These are phyloP conservation scores for Bocquillonia castaneifolia DNA, from an alignment of 441 rosid genomes.

Conservation along the genomic window DNA sequence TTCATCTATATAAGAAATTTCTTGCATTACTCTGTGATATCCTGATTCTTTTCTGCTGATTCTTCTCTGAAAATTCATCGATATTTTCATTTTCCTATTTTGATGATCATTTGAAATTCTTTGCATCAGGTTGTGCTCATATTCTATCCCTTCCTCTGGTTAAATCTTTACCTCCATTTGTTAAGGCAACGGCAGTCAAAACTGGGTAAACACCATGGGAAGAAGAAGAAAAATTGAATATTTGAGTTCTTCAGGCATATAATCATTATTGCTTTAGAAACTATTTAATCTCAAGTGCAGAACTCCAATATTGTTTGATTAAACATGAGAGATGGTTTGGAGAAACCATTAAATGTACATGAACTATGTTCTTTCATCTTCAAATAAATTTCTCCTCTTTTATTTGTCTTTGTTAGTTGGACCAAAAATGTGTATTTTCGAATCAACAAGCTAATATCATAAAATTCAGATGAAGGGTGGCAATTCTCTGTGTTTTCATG, in stretches of 20 bases:
- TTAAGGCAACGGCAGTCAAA: conserved; percentile 64
- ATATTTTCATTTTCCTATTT: background rate
- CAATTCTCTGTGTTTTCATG: background rate
- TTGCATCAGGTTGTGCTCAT: conserved; percentile 51
- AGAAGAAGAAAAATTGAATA: conserved; percentile 34
- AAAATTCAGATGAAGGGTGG: background rate
- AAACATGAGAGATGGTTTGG: background rate
- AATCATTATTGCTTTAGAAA: background rate
- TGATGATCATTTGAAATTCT: conserved; percentile 16
- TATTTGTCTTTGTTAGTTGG: background rate
- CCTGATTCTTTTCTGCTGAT: background rate
- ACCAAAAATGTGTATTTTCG: background rate
- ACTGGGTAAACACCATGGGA: conserved; percentile 38
- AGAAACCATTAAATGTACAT: background rate
- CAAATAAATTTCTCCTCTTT: background rate
- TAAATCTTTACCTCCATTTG: conserved; percentile 65
- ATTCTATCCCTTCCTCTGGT: conserved; percentile 69
- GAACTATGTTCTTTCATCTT: background rate
- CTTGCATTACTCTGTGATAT: background rate
- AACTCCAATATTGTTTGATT: background rate
- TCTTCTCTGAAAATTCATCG: background rate
- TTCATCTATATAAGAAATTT: background rate
- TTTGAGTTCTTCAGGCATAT: background rate
- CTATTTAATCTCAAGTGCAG: background rate
- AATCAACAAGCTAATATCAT: background rate